Evolutionary conservation across 345 rosid species (phyloP).

Genomic region (Lepidium didymum): DNA sequence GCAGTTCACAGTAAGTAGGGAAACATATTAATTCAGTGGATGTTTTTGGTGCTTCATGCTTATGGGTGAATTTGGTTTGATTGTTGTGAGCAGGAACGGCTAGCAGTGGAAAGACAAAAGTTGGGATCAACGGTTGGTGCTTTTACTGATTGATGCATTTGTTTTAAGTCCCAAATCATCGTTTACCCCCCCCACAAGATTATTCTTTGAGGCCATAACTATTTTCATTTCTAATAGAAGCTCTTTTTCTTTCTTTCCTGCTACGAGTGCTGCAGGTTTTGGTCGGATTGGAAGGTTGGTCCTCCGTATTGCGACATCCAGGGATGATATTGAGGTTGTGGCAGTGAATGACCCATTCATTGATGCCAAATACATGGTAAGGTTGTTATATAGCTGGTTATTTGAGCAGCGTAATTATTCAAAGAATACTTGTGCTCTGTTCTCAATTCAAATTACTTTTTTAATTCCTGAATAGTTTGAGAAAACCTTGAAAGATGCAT

Average conservation of each 20-base stretch:
- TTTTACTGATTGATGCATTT: background rate
- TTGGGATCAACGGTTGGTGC: slow-evolving; percentile 87
- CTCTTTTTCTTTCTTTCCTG: background rate
- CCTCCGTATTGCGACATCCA: slow-evolving; percentile 70
- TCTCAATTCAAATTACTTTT: background rate
- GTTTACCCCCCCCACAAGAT: too few species aligned
- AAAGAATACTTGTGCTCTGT: background rate
- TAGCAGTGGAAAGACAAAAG: slow-evolving; percentile 54
- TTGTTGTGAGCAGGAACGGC: slow-evolving; percentile 40
- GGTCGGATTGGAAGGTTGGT: slow-evolving; percentile 99
- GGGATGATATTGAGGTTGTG: slow-evolving; percentile 88
- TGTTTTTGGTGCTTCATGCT: slow-evolving; percentile 9
- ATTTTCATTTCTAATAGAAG: background rate
- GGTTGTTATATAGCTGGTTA: slow-evolving; percentile 3
- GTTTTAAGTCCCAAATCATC: background rate
- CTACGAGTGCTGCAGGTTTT: slow-evolving; percentile 54
- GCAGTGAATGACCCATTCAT: slow-evolving; percentile 97
- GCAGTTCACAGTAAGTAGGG: slow-evolving; percentile 48
- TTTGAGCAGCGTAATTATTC: background rate
- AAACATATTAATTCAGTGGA: background rate
- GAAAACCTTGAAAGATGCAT: background rate
- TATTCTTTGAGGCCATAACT: too few species aligned
- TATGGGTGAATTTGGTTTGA: slow-evolving; percentile 16
- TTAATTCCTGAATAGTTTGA: background rate
- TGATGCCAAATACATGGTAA: slow-evolving; percentile 93